These are phyloP conservation scores for Crucibulum laeve DNA, from an alignment of 768 basidiomycete genomes.

Conservation along the genomic window DNA sequence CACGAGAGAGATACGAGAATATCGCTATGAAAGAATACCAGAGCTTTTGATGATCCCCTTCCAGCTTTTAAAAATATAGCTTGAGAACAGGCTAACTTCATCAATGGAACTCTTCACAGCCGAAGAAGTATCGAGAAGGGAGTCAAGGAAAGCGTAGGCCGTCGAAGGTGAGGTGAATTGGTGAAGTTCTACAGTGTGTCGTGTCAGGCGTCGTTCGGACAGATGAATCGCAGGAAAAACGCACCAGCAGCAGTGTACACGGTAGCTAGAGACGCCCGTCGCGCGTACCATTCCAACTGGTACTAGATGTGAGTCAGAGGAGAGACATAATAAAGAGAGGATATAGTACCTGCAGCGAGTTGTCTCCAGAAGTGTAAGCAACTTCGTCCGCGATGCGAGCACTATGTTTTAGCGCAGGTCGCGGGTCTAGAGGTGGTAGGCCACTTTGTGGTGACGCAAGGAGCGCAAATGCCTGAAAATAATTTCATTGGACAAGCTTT, in stretches of 20 bases:
- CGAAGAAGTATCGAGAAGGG: constrained; percentile 49
- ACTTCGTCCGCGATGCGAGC: constrained; percentile 65
- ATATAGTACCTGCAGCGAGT: constrained; percentile 51
- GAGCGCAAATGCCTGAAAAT: constrained; percentile 66
- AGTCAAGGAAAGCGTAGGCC: constrained; percentile 60
- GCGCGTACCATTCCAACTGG: constrained; percentile 72
- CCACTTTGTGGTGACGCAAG: constrained; percentile 49
- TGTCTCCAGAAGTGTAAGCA: constrained; percentile 53
- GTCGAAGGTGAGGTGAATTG: constrained; percentile 76
- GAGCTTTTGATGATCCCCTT: constrained; percentile 66
- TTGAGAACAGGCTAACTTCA: constrained; percentile 51
- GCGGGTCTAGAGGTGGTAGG: constrained; percentile 52
- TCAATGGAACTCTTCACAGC: constrained; percentile 39
- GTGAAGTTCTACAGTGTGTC: constrained; percentile 56
- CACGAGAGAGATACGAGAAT: too few species aligned
- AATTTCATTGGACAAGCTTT: not conserved
- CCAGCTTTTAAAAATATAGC: constrained; percentile 68
- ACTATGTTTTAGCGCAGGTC: constrained; percentile 59
- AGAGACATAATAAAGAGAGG: not conserved
- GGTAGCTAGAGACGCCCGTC: constrained; percentile 58
- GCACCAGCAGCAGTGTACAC: constrained; percentile 71
- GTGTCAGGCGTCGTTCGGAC: not conserved
- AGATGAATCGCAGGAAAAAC: constrained; percentile 6
- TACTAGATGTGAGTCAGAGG: constrained; percentile 4
- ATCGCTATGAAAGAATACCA: constrained; percentile 45